Conservation (phyloP, 2,329 filamentous ascomycete species). For the Botryosphaeria dothidea region DNA sequence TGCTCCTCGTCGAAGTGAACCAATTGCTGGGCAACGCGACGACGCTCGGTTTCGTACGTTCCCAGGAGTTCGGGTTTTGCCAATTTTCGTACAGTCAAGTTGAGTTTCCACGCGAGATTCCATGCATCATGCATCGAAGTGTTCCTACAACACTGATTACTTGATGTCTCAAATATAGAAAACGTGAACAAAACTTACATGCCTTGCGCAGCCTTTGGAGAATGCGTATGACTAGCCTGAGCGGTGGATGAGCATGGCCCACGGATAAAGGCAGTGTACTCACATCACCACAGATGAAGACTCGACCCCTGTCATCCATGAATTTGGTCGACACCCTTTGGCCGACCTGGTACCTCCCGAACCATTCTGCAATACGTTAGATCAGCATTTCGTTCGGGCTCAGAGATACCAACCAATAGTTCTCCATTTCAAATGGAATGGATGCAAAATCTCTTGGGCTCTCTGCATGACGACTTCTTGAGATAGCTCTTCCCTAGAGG, state of each 20-base stretch:
- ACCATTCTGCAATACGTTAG: slow-evolving; percentile 45
- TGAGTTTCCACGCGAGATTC: slow-evolving; percentile 48
- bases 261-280: slow-evolving; percentile 25
- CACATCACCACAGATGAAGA: slow-evolving; percentile 54
- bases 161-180: not conserved
- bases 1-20: slow-evolving; percentile 50
- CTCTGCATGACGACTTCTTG: slow-evolving; percentile 71
- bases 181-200: slow-evolving; percentile 33
- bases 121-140: slow-evolving; percentile 46
- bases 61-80: slow-evolving; percentile 39
- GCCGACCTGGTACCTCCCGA: slow-evolving; percentile 53
- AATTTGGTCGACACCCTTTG: slow-evolving; percentile 51
- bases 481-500: slow-evolving; percentile 41
- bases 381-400: not conserved
- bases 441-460: slow-evolving; percentile 51
- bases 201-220: slow-evolving; percentile 45
- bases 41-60: slow-evolving; percentile 44
- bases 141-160: slow-evolving; percentile 32
- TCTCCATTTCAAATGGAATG: slow-evolving; percentile 48
- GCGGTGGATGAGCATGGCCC: not conserved
- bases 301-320: slow-evolving; percentile 39
- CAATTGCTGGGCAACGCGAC: slow-evolving; percentile 45
- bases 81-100: slow-evolving; percentile 39
- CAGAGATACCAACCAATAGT: slow-evolving; percentile 33
- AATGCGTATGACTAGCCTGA: slow-evolving; percentile 41